Evolutionary conservation across 345 rosid species (phyloP).

Genomic region (Bruguiera sexangula): DNA sequence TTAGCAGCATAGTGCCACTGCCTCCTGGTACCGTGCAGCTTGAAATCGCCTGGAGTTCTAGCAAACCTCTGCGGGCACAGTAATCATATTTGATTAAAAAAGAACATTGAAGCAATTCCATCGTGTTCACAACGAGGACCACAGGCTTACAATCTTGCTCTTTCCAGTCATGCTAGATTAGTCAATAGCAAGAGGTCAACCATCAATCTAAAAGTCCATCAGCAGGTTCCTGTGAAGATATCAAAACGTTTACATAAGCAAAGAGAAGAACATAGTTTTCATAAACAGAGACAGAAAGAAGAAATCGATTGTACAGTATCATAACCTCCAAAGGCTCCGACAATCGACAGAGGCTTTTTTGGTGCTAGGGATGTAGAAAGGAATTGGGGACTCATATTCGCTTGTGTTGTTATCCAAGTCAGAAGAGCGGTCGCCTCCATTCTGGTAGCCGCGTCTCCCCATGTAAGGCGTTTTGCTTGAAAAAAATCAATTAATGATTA

Average conservation of each 20-base stretch:
- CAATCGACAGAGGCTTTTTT: slow-evolving; percentile 26
- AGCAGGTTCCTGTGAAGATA: slow-evolving; percentile 63
- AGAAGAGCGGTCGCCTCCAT: slow-evolving; percentile 1
- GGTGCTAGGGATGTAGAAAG: slow-evolving; percentile 24
- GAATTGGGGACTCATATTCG: slow-evolving; percentile 7
- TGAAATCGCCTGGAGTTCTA: slow-evolving; percentile 81
- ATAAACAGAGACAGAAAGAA: background rate
- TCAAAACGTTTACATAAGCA: background rate
- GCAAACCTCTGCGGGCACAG: slow-evolving; percentile 50
- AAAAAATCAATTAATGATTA: background rate
- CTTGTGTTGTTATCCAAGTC: background rate
- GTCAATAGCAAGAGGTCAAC: slow-evolving; percentile 89
- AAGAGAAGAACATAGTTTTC: too few species aligned
- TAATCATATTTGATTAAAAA: slow-evolving; percentile 22
- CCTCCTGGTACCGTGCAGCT: slow-evolving; percentile 99
- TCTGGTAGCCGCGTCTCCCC: slow-evolving; percentile 15
- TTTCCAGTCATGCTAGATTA: slow-evolving; percentile 99
- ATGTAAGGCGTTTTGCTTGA: slow-evolving; percentile 13
- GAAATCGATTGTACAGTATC: background rate
- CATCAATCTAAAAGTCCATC: slow-evolving; percentile 81
- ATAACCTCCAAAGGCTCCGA: slow-evolving; percentile 27
- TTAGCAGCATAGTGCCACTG: slow-evolving; percentile 93
- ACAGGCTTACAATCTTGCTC: slow-evolving; percentile 73
- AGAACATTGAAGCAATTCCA: background rate
- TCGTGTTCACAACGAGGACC: slow-evolving; percentile 5